Evolutionary conservation across 176 grass and related monocot species (phyloP), one percentile per base, ranked within the genome.

Genomic region (Oryza glaberrima): DNA sequence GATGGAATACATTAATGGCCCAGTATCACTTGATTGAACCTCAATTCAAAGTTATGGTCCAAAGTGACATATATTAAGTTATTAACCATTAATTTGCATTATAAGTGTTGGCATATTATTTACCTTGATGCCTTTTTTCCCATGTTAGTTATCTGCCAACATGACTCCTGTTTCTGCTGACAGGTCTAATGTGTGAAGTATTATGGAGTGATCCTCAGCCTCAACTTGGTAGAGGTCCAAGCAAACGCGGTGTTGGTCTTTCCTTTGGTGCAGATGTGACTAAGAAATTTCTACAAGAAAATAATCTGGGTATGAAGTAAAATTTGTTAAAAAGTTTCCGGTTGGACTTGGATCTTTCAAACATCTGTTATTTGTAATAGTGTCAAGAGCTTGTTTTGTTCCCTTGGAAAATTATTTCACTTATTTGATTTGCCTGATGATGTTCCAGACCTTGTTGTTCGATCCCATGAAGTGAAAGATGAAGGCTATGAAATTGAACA

Each of bases 251-350:
- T 75, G 88, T 99, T 47, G 96, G 86, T 63, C 96, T 99, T 90
- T 86, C 93, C 49, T 99, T 96, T 73, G 96, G 96, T 22, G 93
- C 82, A 61, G 96, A 99, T 90, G 94, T 97, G 76, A 97, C 94
- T 23, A 88, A 97, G 87, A 86, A 65, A 77, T 90, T 94, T 84
- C 72, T 94, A 47, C 46, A 90, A 84, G 91, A 93, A 63, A 93
- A 93, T 84, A 90, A 88, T 87, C 81, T 93, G 7, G 77, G 88
- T 90, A 76, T n/a, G 81, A 80, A 16, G 22, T n/a, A 69, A 63
- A 9, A 63, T 10, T 10, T 0, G 58, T 63, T 23, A 23, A 63
- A 63, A 22, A 11, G 56, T 60, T 63, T 17, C 19, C 20, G 20
- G 7, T 9, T 22, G 58, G 58, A 22, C 0, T 9, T 22, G 58